A percentile compares a stretch with the other conserved stretches of the same genome.
Conservation (phyloP, 2,329 filamentous ascomycete genomes). For the Penicillium griseofulvum region DNA sequence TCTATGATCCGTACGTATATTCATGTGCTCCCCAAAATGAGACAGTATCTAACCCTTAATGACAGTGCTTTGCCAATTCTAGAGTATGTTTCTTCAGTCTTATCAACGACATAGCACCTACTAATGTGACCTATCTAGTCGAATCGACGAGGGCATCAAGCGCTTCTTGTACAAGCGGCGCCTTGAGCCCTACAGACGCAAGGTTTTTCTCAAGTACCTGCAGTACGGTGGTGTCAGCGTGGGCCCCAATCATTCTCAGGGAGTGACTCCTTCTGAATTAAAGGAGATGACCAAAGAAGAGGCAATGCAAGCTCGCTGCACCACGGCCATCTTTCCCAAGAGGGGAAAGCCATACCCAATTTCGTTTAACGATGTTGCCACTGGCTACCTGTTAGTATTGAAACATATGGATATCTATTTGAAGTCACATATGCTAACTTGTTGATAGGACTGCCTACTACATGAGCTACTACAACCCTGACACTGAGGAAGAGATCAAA, state of each 20-base stretch:
- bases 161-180: constrained; percentile 76
- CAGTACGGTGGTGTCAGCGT: constrained; percentile 76
- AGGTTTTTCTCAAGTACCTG: constrained; percentile 76
- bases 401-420: neutral
- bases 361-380: constrained; percentile 74
- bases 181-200: constrained; percentile 60
- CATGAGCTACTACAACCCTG: constrained; percentile 56
- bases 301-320: constrained; percentile 61
- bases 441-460: constrained; percentile 54
- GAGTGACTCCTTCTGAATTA: constrained; percentile 61
- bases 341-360: constrained; percentile 51
- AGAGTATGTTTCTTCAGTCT: constrained; percentile 49
- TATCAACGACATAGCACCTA: constrained; percentile 9
- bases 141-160: constrained; percentile 81
- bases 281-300: constrained; percentile 62
- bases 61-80: constrained; percentile 49
- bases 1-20: constrained; percentile 64
- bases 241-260: constrained; percentile 60
- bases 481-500: constrained; percentile 54
- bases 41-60: constrained; percentile 7
- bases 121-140: constrained; percentile 47
- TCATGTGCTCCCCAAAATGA: neutral
- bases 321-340: constrained; percentile 49
- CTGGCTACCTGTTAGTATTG: constrained; percentile 69
- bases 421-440: neutral